Base-by-base conservation (phyloP, 169 alveolate species). In the Plasmodium fragile region DNA sequence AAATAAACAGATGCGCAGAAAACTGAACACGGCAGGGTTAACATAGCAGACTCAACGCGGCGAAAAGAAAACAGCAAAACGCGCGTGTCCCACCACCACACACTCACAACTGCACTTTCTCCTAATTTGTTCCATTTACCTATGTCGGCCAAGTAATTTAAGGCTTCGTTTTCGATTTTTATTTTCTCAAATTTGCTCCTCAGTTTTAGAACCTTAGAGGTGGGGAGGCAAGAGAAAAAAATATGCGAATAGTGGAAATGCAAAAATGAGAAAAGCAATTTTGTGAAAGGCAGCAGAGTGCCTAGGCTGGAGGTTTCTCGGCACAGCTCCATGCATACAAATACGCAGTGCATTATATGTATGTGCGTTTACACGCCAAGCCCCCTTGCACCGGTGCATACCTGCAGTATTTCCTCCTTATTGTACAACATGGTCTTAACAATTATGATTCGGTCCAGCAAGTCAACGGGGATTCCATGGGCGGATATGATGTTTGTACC, bases 391-490 rank as follows among this genome's bases (percentile, higher is more conserved):
- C 82, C 36, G 30, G 28, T 75, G 59, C 59, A 41, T 36, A 91
- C 94, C 92, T 91, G 94, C 36, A 81, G 59, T 80, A 91, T 97
- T 91, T 98, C 99, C 49, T 98, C 99, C 84, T 97, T 92, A 36
- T 98, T 95, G 95, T 99, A 99, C 22, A 99, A 99, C 93, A 98
- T 95, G 16, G 99, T 98, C 96, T 99, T 98, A 78, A 99, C 98
- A 83, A 99, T 99, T 75, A 99, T 96, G 71, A 99, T 97, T 92
- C 99, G 97, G 95, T 99, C 99, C 69, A 99, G 95, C 11, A 99
- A 95, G 96, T 99, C 99, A 32, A 98, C 99, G 1, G 99, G 99
- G 69, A 99, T 98, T 39, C 99, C 99, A 90, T 98, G 99, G 13
- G 99, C 99, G 22, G 99, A 97, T 71, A 97, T 96, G 90, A 98